Percentiles rank a stretch among this genome's conserved stretches.
These are phyloP conservation scores for Neoboletus subvelutipes DNA, from an alignment of 768 basidiomycete species.

Conservation along the genomic window DNA sequence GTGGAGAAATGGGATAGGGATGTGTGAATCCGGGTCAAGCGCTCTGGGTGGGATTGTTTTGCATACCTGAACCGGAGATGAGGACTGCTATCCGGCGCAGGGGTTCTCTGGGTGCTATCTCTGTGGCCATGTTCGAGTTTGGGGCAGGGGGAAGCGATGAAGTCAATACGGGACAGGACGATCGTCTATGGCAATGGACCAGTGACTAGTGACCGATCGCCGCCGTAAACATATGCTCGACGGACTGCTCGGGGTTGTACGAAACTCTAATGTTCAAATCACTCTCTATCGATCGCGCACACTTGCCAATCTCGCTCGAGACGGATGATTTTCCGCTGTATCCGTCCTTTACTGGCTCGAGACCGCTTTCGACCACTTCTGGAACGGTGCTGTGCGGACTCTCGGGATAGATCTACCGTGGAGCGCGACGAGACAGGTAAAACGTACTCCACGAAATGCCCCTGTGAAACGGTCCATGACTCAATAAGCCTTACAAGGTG, in stretches of 20 bases:
- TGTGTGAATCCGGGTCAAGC: not conserved
- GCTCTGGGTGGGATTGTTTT: not conserved
- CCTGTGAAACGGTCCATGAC: not conserved
- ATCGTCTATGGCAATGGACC: not conserved
- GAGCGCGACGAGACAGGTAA: not conserved
- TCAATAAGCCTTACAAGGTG: not conserved
- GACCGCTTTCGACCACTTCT: not conserved
- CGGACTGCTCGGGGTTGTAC: not conserved
- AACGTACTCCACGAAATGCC: not conserved
- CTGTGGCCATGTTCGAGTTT: conserved; percentile 4
- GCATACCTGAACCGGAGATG: conserved; percentile 63
- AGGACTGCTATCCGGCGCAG: conserved; percentile 36
- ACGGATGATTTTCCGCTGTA: not conserved
- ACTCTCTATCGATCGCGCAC: not conserved
- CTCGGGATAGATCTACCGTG: not conserved
- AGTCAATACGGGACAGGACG: conserved; percentile 3
- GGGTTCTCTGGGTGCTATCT: not conserved
- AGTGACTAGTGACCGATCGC: not conserved
- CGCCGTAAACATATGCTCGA: not conserved
- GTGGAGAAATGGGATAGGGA: too few relatives aligned
- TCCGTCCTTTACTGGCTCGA: not conserved
- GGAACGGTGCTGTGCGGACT: not conserved
- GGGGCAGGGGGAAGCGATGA: not conserved
- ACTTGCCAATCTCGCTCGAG: not conserved
- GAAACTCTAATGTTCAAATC: not conserved